Base-by-base conservation (phyloP, 305 asterid species). In the Andrographis paniculata region DNA sequence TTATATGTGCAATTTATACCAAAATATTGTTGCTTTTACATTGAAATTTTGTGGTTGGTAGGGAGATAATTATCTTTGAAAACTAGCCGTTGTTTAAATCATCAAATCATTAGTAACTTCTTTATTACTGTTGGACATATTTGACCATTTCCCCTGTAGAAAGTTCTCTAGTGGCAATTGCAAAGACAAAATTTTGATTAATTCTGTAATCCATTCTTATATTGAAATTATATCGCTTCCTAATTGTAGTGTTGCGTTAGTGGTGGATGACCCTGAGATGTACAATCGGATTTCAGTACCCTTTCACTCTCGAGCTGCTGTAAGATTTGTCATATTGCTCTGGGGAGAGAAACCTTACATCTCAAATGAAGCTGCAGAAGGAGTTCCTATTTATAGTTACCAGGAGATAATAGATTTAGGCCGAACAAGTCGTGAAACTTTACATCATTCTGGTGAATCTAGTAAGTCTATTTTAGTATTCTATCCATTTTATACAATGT, bases 311-410 rank as follows among this genome's bases (percentile, higher is more conserved):
- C 76, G 55, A 47, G 80, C 85, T 42, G 52, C 69, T 43, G 35
- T 79, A 53, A 74, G 84, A 71, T 91, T 87, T 73, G 67, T 66
- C 58, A 53, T 91, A 45, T 64, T 91, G 66, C 76, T 91, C 7
- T 91, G 99, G 99, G 96, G 95, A 46, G 91, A 83, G 48, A 91
- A 80, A 64, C 70, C 93, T 58, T 71, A 75, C 72, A 60, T 79
- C 40, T 41, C 50, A 49, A 69, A 53, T 52, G 80, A 61, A 59
- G 74, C 61, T 41, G 60, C 53, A 2, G 65, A 45, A 18, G 73
- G 60, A 58, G 64, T 63, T 55, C 87, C 94, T 27, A 67, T 77
- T 28, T 83, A 83, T 53, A 72, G 62, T 61, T 91, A 87, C 58
- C 59, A 66, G 72, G 94, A 91, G 77, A 70, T 83, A 56, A 59